Base-by-base conservation (phyloP, 176 grass and related monocot species). In the Zea luxurians region DNA sequence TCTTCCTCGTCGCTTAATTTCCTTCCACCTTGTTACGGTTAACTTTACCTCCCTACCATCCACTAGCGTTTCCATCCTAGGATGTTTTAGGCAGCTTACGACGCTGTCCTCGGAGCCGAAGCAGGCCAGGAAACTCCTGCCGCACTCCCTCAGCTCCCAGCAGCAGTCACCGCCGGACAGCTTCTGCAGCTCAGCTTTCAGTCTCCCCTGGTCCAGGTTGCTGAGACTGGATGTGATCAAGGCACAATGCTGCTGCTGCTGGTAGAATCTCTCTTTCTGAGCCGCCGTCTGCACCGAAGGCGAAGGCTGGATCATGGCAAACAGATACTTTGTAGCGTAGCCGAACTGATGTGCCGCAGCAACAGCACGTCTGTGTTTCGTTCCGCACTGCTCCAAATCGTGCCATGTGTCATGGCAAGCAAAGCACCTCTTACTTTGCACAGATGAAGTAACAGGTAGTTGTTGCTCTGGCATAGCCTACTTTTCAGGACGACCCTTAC, bases 361-460 rank as follows among this genome's bases (percentile, higher is more conserved):
- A 65, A 57, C n/a, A n/a, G n/a, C 74, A 13, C 71, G 47, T 9
- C 58, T 87, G 13, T 64, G 13, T 77, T 82, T 87, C 58, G 47
- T 82, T 48, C 13, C 48, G 41, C 85, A 87, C n/a, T 82, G 16
- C 41, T 78, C 85, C 79, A 87, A 64, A 71, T 8, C 66, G 48
- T 78, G 85, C 4, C 66, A 87, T 82, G 66, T 71, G 4, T 49
- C 73, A 6, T 82, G 57, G 66, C 85, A 87, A 46, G 79, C 85
- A 77, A 82, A 82, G 1, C 59, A 87, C 13, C 70, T 82, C 41
- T 9, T 27, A 27, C 27, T 76, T 76, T 54, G 46, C 47, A 18
- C 8, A 1, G 59, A 48, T 17, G 73, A 36, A 58, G 1, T 38
- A 66, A 50, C 16, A 63, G 43, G 47, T 37, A 20, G 44, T 76